Base-by-base conservation (phyloP, 371 early-diverging fungal species). In the Mucor racemosus region DNA sequence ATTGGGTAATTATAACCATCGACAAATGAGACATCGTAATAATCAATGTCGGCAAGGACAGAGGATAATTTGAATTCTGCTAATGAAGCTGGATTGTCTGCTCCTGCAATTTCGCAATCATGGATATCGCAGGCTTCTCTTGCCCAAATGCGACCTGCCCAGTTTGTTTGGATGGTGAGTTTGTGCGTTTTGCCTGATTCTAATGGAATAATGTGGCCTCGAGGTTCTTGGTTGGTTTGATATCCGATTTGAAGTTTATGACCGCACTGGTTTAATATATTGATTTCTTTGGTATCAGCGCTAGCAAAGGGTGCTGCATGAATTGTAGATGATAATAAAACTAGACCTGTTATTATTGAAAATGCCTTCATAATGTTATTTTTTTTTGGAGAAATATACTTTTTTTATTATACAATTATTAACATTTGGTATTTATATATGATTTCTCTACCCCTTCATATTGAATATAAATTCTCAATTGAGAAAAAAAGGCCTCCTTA, bases 21-120 rank as follows among this genome's bases (percentile, higher is more conserved):
- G 7, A 74, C 78, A 72, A 78, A 75, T 0, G 81, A 81, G 6
- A 81, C 67, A 62, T 81, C 78, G 31, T 81, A 81, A 44, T 70
- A 81, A 54, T 81, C 78, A 6, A 73, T 66, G 21, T 75, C 66
- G 17, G 33, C 44, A 19, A 65, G 40, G 0, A 67, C 61, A n/a
- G 69, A 67, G 4, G 48, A 58, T 31, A 81, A 60, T 39, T 58
- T 78, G 65, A 81, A 81, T 53, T 78, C 81, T n/a, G 81, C 81
- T 34, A 78, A 64, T 5, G 76, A 75, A 10, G 72, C 78, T 26
- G 78, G 78, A 44, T 74, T 69, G 7, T 31, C 62, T 17, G 75
- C 75, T 44, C 75, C 68, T 5, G 74, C 78, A 10, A 71, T 39
- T 26, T 65, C 67, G 48, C 75, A 73, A 7, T 58, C 57, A 17